Conservation (phyloP, 306 rosid species). For the Lathyrus tuberosus region DNA sequence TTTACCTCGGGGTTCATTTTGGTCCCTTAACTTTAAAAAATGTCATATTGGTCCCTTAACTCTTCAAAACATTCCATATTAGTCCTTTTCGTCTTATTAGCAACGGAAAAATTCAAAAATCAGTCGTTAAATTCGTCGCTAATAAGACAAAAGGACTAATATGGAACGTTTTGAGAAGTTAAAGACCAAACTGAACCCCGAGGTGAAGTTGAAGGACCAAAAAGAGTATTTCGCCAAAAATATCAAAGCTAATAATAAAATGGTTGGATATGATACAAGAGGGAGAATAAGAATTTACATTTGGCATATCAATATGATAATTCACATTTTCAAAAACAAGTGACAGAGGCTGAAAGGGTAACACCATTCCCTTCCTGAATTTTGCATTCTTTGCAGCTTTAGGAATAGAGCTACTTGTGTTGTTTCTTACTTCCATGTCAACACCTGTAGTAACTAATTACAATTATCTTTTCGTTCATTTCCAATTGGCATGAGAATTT, state of each 20-base stretch:
- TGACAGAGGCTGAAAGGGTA: constrained; percentile 53
- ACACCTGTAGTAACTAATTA: constrained; percentile 28
- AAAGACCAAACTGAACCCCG: too few species aligned
- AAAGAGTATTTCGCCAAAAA: too few species aligned
- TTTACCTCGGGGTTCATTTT: too few species aligned
- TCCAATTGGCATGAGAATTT: constrained; percentile 13
- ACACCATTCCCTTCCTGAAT: constrained; percentile 53
- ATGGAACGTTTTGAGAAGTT: too few species aligned
- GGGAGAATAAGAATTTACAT: constrained; percentile 38
- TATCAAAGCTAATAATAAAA: constrained; percentile 12
- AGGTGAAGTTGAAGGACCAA: too few species aligned
- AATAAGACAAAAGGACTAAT: too few species aligned
- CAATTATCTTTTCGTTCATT: constrained; percentile 14
- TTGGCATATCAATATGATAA: constrained; percentile 53
- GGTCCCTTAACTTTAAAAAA: too few species aligned
- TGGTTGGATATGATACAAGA: not conserved
- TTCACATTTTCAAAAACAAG: constrained; percentile 52
- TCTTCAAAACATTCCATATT: too few species aligned
- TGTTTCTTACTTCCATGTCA: constrained; percentile 39
- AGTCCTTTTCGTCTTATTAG: too few species aligned
- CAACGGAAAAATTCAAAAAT: too few species aligned
- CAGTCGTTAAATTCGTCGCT: too few species aligned
- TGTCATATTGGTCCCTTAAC: too few species aligned
- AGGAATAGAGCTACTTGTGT: constrained; percentile 2
- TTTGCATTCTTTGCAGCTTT: constrained; percentile 32